These are phyloP conservation scores for Lentinula sp. DNA, from an alignment of 768 basidiomycete species.

Conservation along the genomic window DNA sequence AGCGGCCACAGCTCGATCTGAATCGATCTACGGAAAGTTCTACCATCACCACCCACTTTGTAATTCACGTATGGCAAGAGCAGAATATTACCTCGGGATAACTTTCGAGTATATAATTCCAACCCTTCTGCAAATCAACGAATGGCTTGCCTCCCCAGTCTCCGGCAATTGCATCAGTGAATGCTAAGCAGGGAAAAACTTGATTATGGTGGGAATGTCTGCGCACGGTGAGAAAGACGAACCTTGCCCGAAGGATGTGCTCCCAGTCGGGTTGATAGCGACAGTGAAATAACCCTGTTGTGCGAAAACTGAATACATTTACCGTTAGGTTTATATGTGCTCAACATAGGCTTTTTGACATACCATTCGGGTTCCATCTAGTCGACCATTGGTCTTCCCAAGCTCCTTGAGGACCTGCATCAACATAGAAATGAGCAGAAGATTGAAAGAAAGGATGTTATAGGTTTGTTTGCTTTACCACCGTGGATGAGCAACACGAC, in stretches of 20 bases:
- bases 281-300: conserved; percentile 87
- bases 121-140: conserved; percentile 68
- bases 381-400: conserved; percentile 93
- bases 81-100: conserved; percentile 56
- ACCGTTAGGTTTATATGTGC: background rate
- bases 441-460: background rate
- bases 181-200: conserved; percentile 34
- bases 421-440: conserved; percentile 2
- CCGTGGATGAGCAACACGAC: conserved; percentile 79
- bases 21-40: conserved; percentile 46
- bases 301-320: conserved; percentile 52
- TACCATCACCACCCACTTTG: conserved; percentile 1
- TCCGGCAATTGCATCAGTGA: conserved; percentile 74
- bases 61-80: background rate
- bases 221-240: conserved; percentile 2
- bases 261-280: conserved; percentile 90
- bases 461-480: conserved; percentile 25
- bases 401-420: conserved; percentile 65
- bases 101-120: conserved; percentile 59
- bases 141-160: conserved; percentile 90
- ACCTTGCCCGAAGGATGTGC: conserved; percentile 91
- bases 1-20: conserved; percentile 65
- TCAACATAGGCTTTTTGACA: background rate
- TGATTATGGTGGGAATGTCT: background rate
- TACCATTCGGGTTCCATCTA: conserved; percentile 84